phyloP scores from a whole-genome alignment of 306 rosid species.

The Fragaria vesca region DNA sequence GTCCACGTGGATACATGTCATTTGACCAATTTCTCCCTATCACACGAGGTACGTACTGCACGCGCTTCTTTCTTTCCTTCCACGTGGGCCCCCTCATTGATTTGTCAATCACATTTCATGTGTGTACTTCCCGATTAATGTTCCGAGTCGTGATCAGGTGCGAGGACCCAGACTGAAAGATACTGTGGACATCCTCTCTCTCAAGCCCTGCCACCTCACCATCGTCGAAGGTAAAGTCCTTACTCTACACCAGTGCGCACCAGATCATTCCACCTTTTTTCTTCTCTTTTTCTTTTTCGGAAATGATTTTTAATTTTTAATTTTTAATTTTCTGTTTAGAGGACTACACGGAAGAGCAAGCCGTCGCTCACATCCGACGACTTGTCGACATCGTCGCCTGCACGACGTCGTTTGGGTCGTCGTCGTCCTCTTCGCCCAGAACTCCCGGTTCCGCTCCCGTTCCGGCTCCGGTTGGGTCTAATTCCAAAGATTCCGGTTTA shows the following conservation, averaged over 20 bases:
- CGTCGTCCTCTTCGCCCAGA: conserved; percentile 39
- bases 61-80: background rate
- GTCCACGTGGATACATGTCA: conserved; percentile 87
- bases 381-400: conserved; percentile 82
- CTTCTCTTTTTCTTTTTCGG: background rate
- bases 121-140: background rate
- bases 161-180: conserved; percentile 73
- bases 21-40: conserved; percentile 70
- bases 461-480: conserved; percentile 23
- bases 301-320: background rate
- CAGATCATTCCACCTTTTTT: background rate
- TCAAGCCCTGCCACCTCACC: conserved; percentile 80
- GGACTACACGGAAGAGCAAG: conserved; percentile 74
- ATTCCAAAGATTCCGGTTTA: conserved; percentile 35
- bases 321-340: conserved; percentile 28
- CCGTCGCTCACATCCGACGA: conserved; percentile 72
- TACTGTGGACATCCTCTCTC: conserved; percentile 67
- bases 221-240: conserved; percentile 59
- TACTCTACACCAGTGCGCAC: conserved; percentile 14
- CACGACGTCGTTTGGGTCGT: conserved; percentile 57
- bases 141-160: conserved; percentile 38
- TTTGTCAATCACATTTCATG: background rate
- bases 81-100: background rate
- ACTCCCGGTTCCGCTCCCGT: conserved; percentile 14
- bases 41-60: conserved; percentile 65